phyloP scores from a whole-genome alignment of 2,329 filamentous ascomycete genomes.

The Ophiostoma montium region DNA sequence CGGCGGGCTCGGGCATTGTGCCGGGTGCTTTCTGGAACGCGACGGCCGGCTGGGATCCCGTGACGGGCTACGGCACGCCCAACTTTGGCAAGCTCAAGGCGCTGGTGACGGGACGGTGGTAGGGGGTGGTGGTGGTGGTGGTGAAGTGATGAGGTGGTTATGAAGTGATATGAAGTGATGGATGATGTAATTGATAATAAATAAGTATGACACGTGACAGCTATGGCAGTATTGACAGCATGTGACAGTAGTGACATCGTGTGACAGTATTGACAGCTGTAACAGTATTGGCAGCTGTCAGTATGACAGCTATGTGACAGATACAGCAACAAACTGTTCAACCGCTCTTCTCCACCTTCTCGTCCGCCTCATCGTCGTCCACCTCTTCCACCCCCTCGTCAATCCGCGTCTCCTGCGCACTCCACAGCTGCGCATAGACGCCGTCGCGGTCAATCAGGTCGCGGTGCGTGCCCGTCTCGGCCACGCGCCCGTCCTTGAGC shows the following conservation, averaged over 20 bases:
- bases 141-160: background rate
- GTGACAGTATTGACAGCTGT: no score
- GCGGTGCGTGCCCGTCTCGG: constrained; percentile 76
- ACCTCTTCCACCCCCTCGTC: constrained; percentile 5
- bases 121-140: background rate
- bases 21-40: constrained; percentile 13
- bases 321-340: background rate
- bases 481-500: constrained; percentile 68
- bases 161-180: no score
- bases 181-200: background rate
- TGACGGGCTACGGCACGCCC: constrained; percentile 14
- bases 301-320: no score
- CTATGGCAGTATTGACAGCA: no score
- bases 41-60: constrained; percentile 14
- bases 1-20: constrained; percentile 24
- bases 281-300: no score
- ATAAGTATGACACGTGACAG: no score
- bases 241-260: no score
- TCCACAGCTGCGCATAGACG: constrained; percentile 84
- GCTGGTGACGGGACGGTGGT: constrained; percentile 6
- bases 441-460: constrained; percentile 66
- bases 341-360: background rate
- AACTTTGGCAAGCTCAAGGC: constrained; percentile 13
- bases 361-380: constrained; percentile 7
- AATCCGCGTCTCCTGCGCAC: constrained; percentile 21